Evolutionary conservation across 305 asterid genomes (phyloP).

Genomic region (Fraxinus floribunda): DNA sequence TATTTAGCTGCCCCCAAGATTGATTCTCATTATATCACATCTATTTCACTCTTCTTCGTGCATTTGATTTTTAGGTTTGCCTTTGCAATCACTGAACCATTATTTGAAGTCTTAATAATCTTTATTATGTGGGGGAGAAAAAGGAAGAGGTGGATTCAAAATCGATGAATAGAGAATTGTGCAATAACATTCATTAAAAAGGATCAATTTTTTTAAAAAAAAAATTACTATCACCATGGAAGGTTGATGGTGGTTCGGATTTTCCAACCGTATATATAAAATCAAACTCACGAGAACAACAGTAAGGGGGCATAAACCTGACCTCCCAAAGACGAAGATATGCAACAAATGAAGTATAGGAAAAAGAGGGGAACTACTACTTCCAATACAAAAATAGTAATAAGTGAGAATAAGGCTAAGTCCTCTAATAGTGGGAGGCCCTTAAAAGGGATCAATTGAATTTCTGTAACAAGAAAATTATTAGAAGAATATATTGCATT

Average conservation of each 20-base stretch:
- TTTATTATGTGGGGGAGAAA: neutral
- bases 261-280: too few relatives aligned
- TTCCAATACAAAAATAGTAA: too few relatives aligned
- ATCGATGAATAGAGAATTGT: neutral
- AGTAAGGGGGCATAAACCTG: too few relatives aligned
- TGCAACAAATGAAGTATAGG: too few relatives aligned
- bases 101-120: neutral
- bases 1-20: slow-evolving; percentile 13
- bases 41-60: neutral
- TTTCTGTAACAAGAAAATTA: neutral
- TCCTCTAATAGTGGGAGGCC: too few relatives aligned
- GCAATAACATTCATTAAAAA: neutral
- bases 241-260: too few relatives aligned
- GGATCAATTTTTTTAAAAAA: too few relatives aligned
- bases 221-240: too few relatives aligned
- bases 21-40: neutral
- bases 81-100: neutral
- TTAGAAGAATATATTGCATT: neutral
- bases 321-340: too few relatives aligned
- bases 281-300: too few relatives aligned
- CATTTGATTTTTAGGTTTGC: neutral
- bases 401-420: too few relatives aligned
- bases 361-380: too few relatives aligned
- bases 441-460: neutral
- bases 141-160: neutral